Conservation (phyloP, 306 rosid genomes). For the Mucuna pruriens region DNA sequence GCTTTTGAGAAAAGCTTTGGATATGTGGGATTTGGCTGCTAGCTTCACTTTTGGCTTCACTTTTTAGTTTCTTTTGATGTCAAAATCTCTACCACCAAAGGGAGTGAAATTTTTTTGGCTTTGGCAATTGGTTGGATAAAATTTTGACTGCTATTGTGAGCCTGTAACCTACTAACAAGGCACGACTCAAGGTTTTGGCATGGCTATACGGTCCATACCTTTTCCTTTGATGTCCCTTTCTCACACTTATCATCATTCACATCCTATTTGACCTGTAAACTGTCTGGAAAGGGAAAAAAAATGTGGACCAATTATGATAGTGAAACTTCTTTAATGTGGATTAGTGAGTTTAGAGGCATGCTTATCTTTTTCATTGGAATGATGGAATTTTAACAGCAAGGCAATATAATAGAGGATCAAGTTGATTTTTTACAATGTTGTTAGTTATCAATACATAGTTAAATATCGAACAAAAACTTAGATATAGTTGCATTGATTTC, state of each 20-base stretch:
- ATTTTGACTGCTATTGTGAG: neutral
- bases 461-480: no score
- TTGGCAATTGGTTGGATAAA: slow-evolving; percentile 31
- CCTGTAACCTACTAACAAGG: slow-evolving; percentile 14
- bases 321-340: slow-evolving; percentile 34
- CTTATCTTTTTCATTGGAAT: slow-evolving; percentile 35
- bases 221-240: slow-evolving; percentile 44
- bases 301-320: slow-evolving; percentile 49
- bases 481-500: no score
- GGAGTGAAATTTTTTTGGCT: slow-evolving; percentile 24
- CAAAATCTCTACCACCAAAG: slow-evolving; percentile 42
- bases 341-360: slow-evolving; percentile 21
- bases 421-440: slow-evolving; percentile 19
- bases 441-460: no score
- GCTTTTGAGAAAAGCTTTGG: slow-evolving; percentile 46
- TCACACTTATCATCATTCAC: slow-evolving; percentile 41
- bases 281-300: slow-evolving; percentile 39
- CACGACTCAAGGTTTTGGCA: slow-evolving; percentile 36
- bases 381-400: slow-evolving; percentile 16
- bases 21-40: slow-evolving; percentile 53
- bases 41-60: slow-evolving; percentile 50
- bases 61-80: slow-evolving; percentile 56
- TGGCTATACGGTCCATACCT: slow-evolving; percentile 33
- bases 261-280: slow-evolving; percentile 49
- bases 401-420: neutral